Base-by-base conservation (phyloP, 108 stramenopile species). In the Stephanodiscus minutulus region DNA sequence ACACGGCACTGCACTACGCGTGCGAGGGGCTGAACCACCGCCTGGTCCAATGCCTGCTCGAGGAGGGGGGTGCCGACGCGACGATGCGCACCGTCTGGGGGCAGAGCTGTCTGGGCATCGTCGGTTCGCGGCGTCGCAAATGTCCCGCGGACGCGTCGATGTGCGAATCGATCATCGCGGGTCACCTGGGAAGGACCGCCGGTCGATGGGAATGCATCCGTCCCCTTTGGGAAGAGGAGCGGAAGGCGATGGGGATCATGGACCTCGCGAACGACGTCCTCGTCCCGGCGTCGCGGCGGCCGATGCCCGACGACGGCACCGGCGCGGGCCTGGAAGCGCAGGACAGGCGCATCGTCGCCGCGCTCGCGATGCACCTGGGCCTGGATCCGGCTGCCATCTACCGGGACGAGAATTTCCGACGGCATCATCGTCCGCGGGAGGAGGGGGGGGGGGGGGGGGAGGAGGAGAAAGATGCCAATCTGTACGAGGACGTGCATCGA, bases 41-140 rank as follows among this genome's bases (percentile, higher is more conserved):
- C 0, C 74, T 81, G 39, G 72, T 81, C 21, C 5, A 72, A 33
- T 73, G 70, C 21, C 61, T 81, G 49, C 29, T 81, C 17, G 61
- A 79, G 33, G 66, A 55, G n/a, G 68, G 58, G n/a, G 64, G 36
- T 55, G 66, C 65, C 20, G 66, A 79, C 68, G 66, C 63, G 15
- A 68, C 78, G 29, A 33, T 72, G 55, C 58, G 61, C 15, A 79
- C 78, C 9, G n/a, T 79, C 60, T 79, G 78, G 78, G 78, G 78
- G 27, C 58, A 73, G 20, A 79, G 71, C 55, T 60, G 57, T 17
- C 28, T 72, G 5, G 66, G 78, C 13, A 68, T 79, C 50, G 52
- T 72, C 31, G 28, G 47, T 63, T 68, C 61, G 35, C 29, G 60
- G 21, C 37, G 52, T 31, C 53, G 61, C 22, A n/a, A 9, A n/a